These are phyloP conservation scores for Calonectria pteridis DNA, from an alignment of 2,329 filamentous ascomycete genomes.

Conservation along the genomic window DNA sequence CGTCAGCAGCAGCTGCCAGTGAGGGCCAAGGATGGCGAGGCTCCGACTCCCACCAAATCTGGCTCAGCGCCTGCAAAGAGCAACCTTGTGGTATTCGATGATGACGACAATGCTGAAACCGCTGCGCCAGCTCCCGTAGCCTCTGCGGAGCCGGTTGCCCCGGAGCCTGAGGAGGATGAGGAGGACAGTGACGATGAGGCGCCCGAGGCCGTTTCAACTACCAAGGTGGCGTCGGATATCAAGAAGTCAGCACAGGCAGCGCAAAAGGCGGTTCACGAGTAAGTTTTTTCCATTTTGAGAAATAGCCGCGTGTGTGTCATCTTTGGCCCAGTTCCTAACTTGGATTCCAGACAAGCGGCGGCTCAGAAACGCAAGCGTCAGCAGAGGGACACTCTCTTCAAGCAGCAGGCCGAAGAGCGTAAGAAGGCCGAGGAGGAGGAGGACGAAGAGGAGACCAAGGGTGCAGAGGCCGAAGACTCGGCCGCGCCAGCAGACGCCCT, in stretches of 20 bases:
- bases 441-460: conserved; percentile 41
- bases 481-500: conserved; percentile 19
- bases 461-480: conserved; percentile 21
- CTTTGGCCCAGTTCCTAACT: conserved; percentile 18
- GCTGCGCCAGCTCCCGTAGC: conserved; percentile 19
- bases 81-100: conserved; percentile 51
- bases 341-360: conserved; percentile 59
- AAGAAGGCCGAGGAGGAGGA: conserved; percentile 51
- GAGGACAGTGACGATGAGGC: conserved; percentile 66
- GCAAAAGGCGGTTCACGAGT: conserved; percentile 66
- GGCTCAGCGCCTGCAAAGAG: conserved; percentile 35
- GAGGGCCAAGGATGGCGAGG: conserved; percentile 49
- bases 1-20: conserved; percentile 49
- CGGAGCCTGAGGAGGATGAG: conserved; percentile 48
- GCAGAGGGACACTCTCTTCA: conserved; percentile 65
- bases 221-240: conserved; percentile 59
- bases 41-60: conserved; percentile 6
- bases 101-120: conserved; percentile 48
- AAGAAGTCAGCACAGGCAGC: conserved; percentile 61
- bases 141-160: conserved; percentile 26
- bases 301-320: not conserved
- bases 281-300: conserved; percentile 38
- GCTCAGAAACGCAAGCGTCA: conserved; percentile 67
- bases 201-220: conserved; percentile 70
- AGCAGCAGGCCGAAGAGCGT: conserved; percentile 66